A percentile compares a stretch with the other conserved stretches of the same genome.
Evolutionary conservation across 148 eudicot genomes (phyloP).

Genomic region (Spergularia marina): DNA sequence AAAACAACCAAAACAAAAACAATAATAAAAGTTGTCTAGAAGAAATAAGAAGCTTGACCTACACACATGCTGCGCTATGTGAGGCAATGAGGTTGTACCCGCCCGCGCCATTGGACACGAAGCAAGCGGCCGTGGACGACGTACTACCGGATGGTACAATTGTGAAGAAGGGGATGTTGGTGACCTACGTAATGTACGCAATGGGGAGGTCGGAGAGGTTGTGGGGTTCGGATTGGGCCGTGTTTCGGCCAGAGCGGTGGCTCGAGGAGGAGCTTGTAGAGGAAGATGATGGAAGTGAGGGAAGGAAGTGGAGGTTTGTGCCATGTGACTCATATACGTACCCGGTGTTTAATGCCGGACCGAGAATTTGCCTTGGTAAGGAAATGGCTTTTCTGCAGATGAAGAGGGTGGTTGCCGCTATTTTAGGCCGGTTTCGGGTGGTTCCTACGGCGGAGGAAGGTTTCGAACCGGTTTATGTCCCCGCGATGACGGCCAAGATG

Average conservation of each 20-base stretch:
- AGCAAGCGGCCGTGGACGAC: conserved; percentile 25
- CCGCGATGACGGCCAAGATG: conserved; percentile 35
- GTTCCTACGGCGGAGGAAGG: conserved; percentile 32
- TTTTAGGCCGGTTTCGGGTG: conserved; percentile 34
- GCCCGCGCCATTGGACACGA: conserved; percentile 40
- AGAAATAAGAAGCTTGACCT: conserved; percentile 23
- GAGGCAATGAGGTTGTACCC: conserved; percentile 47
- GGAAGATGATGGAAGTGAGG: background rate
- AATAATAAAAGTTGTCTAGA: background rate
- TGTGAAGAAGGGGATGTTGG: conserved; percentile 35
- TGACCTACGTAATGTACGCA: conserved; percentile 34
- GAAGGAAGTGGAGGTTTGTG: conserved; percentile 21
- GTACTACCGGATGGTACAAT: conserved; percentile 39
- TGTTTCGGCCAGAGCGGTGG: conserved; percentile 35
- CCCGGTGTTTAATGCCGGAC: conserved; percentile 45
- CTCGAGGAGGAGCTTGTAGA: conserved; percentile 6
- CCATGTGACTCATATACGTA: conserved; percentile 28
- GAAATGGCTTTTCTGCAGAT: conserved; percentile 44
- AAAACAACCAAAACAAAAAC: background rate
- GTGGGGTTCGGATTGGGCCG: conserved; percentile 40
- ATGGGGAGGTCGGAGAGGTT: conserved; percentile 42
- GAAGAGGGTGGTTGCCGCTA: conserved; percentile 37
- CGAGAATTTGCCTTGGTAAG: conserved; percentile 39
- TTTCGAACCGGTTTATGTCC: conserved; percentile 25
- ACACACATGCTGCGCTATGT: conserved; percentile 34